Evolutionary conservation across 1,139 yeast species (phyloP), one percentile per base, ranked within the genome.

Genomic region (Sugiyamaella paludigena): DNA sequence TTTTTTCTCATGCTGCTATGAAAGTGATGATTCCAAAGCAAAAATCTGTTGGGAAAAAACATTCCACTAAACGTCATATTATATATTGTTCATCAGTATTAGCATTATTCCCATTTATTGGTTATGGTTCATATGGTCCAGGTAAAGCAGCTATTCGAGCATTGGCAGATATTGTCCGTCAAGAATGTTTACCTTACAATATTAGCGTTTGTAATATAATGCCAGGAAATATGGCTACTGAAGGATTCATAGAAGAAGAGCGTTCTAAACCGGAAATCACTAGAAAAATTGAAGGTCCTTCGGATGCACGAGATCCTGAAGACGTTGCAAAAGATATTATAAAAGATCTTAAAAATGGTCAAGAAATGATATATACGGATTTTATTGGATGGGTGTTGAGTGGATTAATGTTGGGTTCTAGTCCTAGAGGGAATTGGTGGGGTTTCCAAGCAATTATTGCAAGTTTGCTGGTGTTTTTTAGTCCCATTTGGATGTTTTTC

Each of bases 41-140:
- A 15, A 36, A 24, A 16, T 36, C 41, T 7, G 50, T 59, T 28
- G 28, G 38, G n/a, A 46, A 55, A 27, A 49, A 50, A 4, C 43
- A 38, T 11, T 42, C 39, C 4, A 31, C 45, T 9, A 40, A 52
- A 40, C 72, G 91, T 44, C 91, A 87, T 59, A 67, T 94, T 6
- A 76, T 92, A 4, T 73, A 87, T 36, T 81, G 89, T 59, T 85
- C 96, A 0, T 87, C 96, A 1, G 85, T 84, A 6, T 81, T 84
- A 3, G 88, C 95, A 1, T 80, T 84, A 58, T 91, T 80, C 70
- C 88, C 97, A 3, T 84, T 92, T 62, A 86, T 89, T 43, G 99
- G 99, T 0, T 94, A 94, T 65, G 75, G 81, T 0, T 92, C 88
- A 59, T 94, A 94, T 63, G 92, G 92, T 0, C 98, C 99, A 0